Evolutionary conservation across 2,329 filamentous ascomycete species (phyloP), one percentile per base, ranked within the genome.

Genomic region (Biscogniauxia sp.): DNA sequence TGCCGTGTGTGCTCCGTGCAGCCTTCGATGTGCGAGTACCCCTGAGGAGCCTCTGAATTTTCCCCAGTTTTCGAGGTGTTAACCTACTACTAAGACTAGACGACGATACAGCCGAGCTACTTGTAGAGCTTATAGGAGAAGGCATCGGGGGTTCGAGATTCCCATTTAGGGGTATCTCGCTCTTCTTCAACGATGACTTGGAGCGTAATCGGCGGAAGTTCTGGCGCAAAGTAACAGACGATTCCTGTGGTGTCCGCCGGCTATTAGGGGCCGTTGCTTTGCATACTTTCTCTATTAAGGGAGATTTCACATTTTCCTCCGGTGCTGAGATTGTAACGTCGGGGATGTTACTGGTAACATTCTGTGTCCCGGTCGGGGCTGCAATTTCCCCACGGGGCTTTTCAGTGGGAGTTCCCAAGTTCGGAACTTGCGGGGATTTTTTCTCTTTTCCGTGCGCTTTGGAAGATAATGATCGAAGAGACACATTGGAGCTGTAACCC

Each of bases 401-500:
- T 49, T 20, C 20, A 19, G 28, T 62, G 19, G 63, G 54, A 26
- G 54, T 54, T 28, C 45, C 56, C 37, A 54, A 17, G 37, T 11
- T 45, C 4, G 45, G 20, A 15, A 57, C 65, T 19, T 56, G 59
- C 58, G 37, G 6, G 55, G 57, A 54, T 7, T 70, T 66, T 59
- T 69, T 72, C 19, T 75, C 72, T 1, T 61, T 54, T 20, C 68
- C 61, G 2, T 68, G 66, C 11, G 69, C 60, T 61, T 74, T 77
- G 8, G 72, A 68, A 20, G 76, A 74, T 57, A 83, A 77, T 0
- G 84, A 87, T 49, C 82, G 79, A 19, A 86, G 70, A 13, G 85
- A 88, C 4, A 83, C 75, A 66, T 82, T 86, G 7, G 84, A 88
- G 66, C 84, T 84, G 66, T 88, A 88, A 17, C 84, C 84, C 25